Conservation (phyloP, 225 moss, liverwort and hornwort genomes). For the Sphagnum contortum region DNA sequence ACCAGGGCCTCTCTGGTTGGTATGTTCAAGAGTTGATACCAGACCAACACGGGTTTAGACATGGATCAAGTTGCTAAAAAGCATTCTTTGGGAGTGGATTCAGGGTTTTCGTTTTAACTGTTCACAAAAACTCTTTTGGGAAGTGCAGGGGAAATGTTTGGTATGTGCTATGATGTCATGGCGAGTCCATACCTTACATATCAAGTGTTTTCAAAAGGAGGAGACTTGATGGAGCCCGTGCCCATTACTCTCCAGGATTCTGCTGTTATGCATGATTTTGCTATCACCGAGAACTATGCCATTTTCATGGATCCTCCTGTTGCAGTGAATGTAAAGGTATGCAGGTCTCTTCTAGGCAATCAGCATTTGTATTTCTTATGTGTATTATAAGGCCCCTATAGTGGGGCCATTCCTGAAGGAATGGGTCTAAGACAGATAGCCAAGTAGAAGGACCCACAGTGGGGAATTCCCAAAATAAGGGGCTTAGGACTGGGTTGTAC, state of each 20-base stretch:
- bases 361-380: neutral
- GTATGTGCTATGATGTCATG: conserved; percentile 29
- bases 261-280: conserved; percentile 81
- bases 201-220: conserved; percentile 60
- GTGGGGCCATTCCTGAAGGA: no score
- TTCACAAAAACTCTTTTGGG: no score
- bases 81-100: neutral
- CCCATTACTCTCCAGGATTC: conserved; percentile 43
- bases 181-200: conserved; percentile 18
- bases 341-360: conserved; percentile 1
- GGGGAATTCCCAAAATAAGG: no score
- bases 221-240: conserved; percentile 49
- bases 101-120: no score
- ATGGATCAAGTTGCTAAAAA: neutral
- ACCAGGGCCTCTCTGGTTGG: no score
- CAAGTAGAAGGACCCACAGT: no score
- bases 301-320: conserved; percentile 58
- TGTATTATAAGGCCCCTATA: no score
- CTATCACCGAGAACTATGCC: conserved; percentile 70
- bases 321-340: conserved; percentile 23
- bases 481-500: no score
- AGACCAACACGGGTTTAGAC: no score
- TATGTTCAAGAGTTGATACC: no score
- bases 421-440: no score
- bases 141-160: conserved; percentile 66